A percentile compares a stretch with the other conserved stretches of the same genome.
Conservation (phyloP, 2,329 filamentous ascomycete species). For the Diaporthe citriasiana region DNA sequence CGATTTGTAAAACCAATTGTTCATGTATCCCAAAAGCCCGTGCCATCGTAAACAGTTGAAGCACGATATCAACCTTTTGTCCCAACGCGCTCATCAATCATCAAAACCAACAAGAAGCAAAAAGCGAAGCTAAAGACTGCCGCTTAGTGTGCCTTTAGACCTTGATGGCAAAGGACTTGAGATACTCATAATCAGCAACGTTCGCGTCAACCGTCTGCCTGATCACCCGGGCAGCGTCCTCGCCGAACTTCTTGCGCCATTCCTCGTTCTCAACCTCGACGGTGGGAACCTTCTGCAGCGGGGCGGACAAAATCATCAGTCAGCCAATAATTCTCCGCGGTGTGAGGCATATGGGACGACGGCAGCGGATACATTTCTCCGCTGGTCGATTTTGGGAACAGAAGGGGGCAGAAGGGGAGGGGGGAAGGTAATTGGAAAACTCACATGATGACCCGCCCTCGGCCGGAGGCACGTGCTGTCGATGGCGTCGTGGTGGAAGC, state of each 20-base stretch:
- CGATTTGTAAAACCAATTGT: slow-evolving; percentile 34
- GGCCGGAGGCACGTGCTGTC: slow-evolving; percentile 82
- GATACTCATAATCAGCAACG: slow-evolving; percentile 81
- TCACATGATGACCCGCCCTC: slow-evolving; percentile 73
- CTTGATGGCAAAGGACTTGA: slow-evolving; percentile 82
- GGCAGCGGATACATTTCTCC: not conserved
- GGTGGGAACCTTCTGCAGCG: slow-evolving; percentile 69
- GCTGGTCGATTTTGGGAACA: not conserved
- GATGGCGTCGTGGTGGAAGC: slow-evolving; percentile 96
- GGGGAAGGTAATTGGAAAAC: slow-evolving; percentile 49
- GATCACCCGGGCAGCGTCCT: slow-evolving; percentile 78
- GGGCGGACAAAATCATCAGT: slow-evolving; percentile 4
- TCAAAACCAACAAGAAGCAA: slow-evolving; percentile 7
- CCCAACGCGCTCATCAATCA: slow-evolving; percentile 29
- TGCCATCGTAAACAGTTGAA: not conserved
- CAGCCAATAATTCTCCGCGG: not conserved
- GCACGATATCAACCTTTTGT: slow-evolving; percentile 24
- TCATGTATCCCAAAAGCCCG: slow-evolving; percentile 20
- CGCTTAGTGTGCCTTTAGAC: slow-evolving; percentile 55
- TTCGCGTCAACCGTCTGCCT: slow-evolving; percentile 79
- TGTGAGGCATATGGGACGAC: too few species aligned
- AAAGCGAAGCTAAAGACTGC: slow-evolving; percentile 35
- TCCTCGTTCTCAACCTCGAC: slow-evolving; percentile 77
- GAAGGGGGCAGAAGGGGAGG: not conserved
- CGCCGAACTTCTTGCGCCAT: slow-evolving; percentile 82